phyloP scores from a whole-genome alignment of 108 stramenopile genomes.

The Asterionellopsis glacialis region DNA sequence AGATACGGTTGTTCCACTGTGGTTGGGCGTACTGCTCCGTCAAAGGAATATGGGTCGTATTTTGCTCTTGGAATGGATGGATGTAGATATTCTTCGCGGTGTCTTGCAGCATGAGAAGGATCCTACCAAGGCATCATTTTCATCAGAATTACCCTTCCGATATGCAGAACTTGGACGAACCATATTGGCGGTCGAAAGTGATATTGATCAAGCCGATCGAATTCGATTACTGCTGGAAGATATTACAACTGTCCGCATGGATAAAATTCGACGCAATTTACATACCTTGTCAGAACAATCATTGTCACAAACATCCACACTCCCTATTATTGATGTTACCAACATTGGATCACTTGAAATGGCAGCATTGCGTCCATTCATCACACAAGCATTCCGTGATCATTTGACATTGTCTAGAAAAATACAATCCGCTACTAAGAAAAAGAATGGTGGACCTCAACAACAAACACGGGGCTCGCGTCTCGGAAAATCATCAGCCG shows the following conservation, averaged over 20 bases:
- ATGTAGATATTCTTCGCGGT: constrained; percentile 33
- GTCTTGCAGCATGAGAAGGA: constrained; percentile 62
- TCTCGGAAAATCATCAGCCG: no score
- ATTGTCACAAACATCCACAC: constrained; percentile 15
- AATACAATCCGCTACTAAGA: background rate
- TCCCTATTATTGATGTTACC: constrained; percentile 51
- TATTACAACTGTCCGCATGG: constrained; percentile 56
- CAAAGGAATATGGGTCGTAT: constrained; percentile 55
- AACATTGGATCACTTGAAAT: constrained; percentile 77
- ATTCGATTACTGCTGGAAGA: constrained; percentile 60
- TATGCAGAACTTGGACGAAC: constrained; percentile 68
- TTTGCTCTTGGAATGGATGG: constrained; percentile 49
- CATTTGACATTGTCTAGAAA: constrained; percentile 5
- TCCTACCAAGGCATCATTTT: constrained; percentile 33
- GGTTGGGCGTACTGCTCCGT: constrained; percentile 63
- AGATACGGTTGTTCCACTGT: constrained; percentile 64
- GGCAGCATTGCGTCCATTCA: constrained; percentile 59
- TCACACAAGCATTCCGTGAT: constrained; percentile 38
- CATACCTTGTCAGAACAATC: constrained; percentile 49
- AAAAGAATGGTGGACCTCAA: background rate
- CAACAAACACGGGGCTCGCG: no score
- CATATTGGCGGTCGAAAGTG: constrained; percentile 34
- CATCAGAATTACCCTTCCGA: constrained; percentile 55
- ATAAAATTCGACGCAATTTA: constrained; percentile 73
- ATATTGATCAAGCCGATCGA: constrained; percentile 21